phyloP scores from a whole-genome alignment of 495 filamentous ascomycete genomes.

The Penicillium paxilli region DNA sequence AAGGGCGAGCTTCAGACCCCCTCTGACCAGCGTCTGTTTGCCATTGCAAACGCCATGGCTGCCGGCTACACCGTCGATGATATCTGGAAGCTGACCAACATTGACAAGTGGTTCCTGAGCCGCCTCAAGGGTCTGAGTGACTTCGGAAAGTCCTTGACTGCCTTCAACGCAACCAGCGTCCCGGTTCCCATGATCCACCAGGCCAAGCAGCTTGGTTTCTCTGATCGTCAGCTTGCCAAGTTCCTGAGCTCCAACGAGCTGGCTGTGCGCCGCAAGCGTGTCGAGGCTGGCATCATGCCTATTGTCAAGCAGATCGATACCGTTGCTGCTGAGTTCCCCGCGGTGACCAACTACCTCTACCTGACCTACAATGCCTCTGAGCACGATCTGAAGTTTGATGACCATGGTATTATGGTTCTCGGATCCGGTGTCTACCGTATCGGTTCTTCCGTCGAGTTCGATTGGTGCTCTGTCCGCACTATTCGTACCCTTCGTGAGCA shows the following conservation, averaged over 20 bases:
- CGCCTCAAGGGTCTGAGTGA: conserved; percentile 87
- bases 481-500: conserved; percentile 88
- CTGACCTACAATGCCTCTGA: conserved; percentile 91
- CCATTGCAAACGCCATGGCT: conserved; percentile 97
- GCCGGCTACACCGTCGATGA: conserved; percentile 90
- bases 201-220: conserved; percentile 93
- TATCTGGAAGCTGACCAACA: conserved; percentile 96
- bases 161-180: conserved; percentile 68
- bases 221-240: conserved; percentile 87
- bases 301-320: conserved; percentile 98
- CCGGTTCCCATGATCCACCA: conserved; percentile 64
- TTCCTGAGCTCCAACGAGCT: conserved; percentile 94
- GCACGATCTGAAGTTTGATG: conserved; percentile 81
- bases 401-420: conserved; percentile 92
- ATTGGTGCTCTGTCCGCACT: conserved; percentile 98
- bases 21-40: conserved; percentile 95
- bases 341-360: conserved; percentile 95
- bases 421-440: conserved; percentile 98
- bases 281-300: conserved; percentile 82
- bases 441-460: conserved; percentile 96
- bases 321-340: conserved; percentile 94
- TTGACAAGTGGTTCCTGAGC: conserved; percentile 82
- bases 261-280: conserved; percentile 75
- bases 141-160: conserved; percentile 76
- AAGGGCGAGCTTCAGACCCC: conserved; percentile 95